Evolutionary conservation across 371 early-diverging fungal species (phyloP), one percentile per base, ranked within the genome.

Genomic region (Haplosporangium sp.): DNA sequence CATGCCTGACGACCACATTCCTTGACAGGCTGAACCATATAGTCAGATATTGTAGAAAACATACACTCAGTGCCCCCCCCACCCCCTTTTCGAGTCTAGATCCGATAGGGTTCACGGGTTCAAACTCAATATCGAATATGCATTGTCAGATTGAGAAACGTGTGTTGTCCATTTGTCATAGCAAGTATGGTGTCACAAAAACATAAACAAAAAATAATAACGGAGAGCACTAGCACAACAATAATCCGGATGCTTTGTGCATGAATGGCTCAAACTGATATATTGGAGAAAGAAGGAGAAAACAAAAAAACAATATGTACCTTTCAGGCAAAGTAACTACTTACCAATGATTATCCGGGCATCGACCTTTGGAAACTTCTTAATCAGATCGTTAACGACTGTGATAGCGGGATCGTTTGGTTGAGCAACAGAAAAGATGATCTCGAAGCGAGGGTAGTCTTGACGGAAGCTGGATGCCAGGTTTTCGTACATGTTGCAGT

Each of bases 391-490:
- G 6, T 86, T 59, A 4, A 92, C 96, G 27, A 97, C 85, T 0
- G 82, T 82, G 60, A 96, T 87, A 0, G 92, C 92, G 13, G 96
- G 95, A 75, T 98, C 98, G 15, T 86, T 62, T 1, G 83, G 82
- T 38, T 88, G 88, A 20, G 94, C 97, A 6, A 97, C 96, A 0
- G 94, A 93, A 76, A 97, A 94, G 57, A 97, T 86, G 27, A 96
- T 85, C 77, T 97, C 96, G 63, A 94, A 88, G 11, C 74, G 82
- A 0, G 96, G 95, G 82, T 97, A 98, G 61, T 90, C 87, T 69
- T 95, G 96, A 34, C 76, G 73, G 78, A 98, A 96, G 20, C 94
- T 91, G 4, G 96, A 94, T 11, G 86, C 88, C 42, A 98, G 84
- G 71, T 96, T 96, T 27, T 89, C 91, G 27, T 87, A 84, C 79